Base-by-base conservation (phyloP, 805 yeast species). In the Maudiozyma barnettii region DNA sequence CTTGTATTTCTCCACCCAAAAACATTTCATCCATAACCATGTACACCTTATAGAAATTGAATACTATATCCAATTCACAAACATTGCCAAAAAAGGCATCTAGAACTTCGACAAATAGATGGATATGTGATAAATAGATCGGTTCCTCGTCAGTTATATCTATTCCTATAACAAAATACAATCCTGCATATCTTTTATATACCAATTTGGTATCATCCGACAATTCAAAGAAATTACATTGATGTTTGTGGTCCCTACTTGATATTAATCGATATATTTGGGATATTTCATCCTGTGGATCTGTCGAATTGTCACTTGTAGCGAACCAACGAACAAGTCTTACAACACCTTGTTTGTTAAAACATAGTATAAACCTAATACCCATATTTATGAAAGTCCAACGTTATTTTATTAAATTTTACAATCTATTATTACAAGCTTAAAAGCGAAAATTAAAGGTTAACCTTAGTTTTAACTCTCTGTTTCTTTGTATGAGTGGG, bases 301-400 rank as follows among this genome's bases (percentile, higher is more conserved):
- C 68, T 5, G 37, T 16, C 8, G 42, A 44, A 13, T 30, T 31
- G 5, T 43, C 49, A 18, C 39, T 41, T 14, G 33, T 48, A 18
- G 56, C 61, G 60, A 75, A 91, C 90, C 95, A 90, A 63, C 88
- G 84, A 7, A 86, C 82, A 14, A 91, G 68, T 50, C 99, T 76
- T 20, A 91, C 79, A 54, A 85, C 85, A n/a, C 99, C 98, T 67
- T 91, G 97, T 49, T 96, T 76, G 63, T 91, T 91, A 63, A 91
- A 81, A 41, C 91, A 83, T 39, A 90, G 66, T 38, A 91, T 72
- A 67, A 78, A 91, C 54, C 87, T 89, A 16, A 90, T 75, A 4
- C 87, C 75, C 96, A 89, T 88, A 9, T 37, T 33, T 26, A 6
- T 12, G 4, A 6, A 26, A 26, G 10, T 26, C 12, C 10, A 26